These are phyloP conservation scores for Leptographium lundbergii DNA, from an alignment of 2,329 filamentous ascomycete species.

Conservation along the genomic window DNA sequence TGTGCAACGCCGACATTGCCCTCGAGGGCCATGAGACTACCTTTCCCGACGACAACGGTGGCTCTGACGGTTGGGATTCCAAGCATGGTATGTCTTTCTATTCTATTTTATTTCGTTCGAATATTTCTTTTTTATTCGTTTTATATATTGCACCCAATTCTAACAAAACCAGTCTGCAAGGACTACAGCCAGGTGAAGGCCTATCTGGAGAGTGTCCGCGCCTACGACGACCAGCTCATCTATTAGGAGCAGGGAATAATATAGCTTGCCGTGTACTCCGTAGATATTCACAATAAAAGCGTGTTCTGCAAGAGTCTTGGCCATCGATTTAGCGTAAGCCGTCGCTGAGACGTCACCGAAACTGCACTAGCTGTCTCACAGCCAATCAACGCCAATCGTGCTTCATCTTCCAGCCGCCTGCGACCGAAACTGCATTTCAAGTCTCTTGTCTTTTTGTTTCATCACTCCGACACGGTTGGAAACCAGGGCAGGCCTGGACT, in stretches of 20 bases:
- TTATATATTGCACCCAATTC: too few relatives aligned
- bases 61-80: conserved; percentile 33
- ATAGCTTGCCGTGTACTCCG: background rate
- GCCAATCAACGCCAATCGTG: background rate
- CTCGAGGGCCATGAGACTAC: conserved; percentile 33
- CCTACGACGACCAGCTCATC: conserved; percentile 31
- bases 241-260: conserved; percentile 17
- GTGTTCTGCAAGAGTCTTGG: background rate
- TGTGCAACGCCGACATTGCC: conserved; percentile 32
- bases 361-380: background rate
- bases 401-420: background rate
- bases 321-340: background rate
- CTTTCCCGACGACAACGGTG: conserved; percentile 32
- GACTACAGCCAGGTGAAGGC: conserved; percentile 27
- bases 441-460: background rate
- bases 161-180: conserved; percentile 24
- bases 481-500: background rate
- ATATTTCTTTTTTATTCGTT: background rate
- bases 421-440: background rate
- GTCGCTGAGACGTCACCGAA: background rate
- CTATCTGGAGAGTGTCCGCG: conserved; percentile 30
- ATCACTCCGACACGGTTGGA: background rate
- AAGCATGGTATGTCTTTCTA: conserved; percentile 24
- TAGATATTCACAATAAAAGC: background rate
- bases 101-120: background rate